Base-by-base conservation (phyloP, 164 flowering plant genomes). In the Umbellularia californica region DNA sequence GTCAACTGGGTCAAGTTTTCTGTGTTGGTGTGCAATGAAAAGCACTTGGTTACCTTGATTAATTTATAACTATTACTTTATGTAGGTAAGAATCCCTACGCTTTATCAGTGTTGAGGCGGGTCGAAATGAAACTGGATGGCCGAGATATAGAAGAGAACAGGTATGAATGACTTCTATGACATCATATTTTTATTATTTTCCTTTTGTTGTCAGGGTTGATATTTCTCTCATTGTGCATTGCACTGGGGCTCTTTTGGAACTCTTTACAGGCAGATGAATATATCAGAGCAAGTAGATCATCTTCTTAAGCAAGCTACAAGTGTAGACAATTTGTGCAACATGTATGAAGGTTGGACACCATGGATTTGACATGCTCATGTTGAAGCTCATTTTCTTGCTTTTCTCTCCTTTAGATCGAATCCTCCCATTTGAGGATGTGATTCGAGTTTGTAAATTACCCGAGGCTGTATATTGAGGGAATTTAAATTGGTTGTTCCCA, bases 321-420 rank as follows among this genome's bases (percentile, higher is more conserved):
- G 93, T 75, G 62, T 91, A 71, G 99, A 95, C 81, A 95, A 93
- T 76, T 90, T 95, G 58, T 93, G 99, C 82, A 95, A 89, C 82
- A 95, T 93, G 99, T 93, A 95, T 75, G 99, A 95, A 84, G 99
- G 99, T 70, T 95, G 99, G 99, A 95, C 99, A 20, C 98, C 99
- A 22, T 95, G 98, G 98, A 95, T 95, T 73, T 95, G 88, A 90
- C 22, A 12, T 15, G 13, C 62, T 3, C 15, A 1, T 20, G 25
- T 22, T 13, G 5, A 69, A 69, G 22, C 14, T n/a, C 47, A 41
- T 51, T 50, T 70, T 19, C 5, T 71, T 25, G 17, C 10, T 55
- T 71, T 3, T 13, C n/a, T 23, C n/a, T 70, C 17, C 14, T 50
- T 25, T 24, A 22, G 15, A 55, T 22, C 41, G 17, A 55, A 22